Evolutionary conservation across 2,329 filamentous ascomycete genomes (phyloP), one percentile per base, ranked within the genome.

Genomic region (Penicillium paneum): DNA sequence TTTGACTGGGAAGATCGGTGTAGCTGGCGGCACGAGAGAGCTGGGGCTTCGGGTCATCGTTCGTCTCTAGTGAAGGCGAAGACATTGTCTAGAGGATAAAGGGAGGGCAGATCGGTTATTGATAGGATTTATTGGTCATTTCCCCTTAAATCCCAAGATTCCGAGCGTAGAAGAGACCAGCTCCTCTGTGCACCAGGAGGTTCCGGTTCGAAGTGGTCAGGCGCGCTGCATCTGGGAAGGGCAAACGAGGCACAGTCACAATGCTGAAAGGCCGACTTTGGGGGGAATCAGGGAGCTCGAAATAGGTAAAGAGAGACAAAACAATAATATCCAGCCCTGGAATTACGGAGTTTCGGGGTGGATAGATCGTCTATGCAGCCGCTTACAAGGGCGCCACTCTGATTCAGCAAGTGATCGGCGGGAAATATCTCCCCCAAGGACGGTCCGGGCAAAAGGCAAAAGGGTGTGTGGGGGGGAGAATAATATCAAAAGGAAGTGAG

Each of bases 21-120:
- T 82, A 85, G 63, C 83, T 85, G 31, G 83, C 83, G 44, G 83
- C 79, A 53, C 82, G 78, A 28, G 78, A 77, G 29, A 85, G 60
- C 36, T 66, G 59, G 45, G 63, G 49, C 46, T 57, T 56, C 44
- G 63, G 63, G 40, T 67, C 69, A 57, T 67, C 65, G 41, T 56
- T 61, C 26, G 53, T 58, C 48, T 67, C 64, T 44, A 61, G 47
- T 28, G 62, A 60, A 50, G 64, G 62, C 57, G 63, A 61, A 64
- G 71, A 67, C 72, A 74, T 74, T 62, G 60, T 73, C 64, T 55
- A 34, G 29, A 11, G 8, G 13, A 21, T 56, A 45, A 53, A 57
- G 41, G 54, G 49, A 49, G 59, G 50, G 58, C 47, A 58, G 52
- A 51, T 59, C 49, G 50, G 54, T 58, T 51, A 61, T 62, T 34